Base-by-base conservation (phyloP, 805 yeast genomes). In the Sungouiozyma intestinalis region DNA sequence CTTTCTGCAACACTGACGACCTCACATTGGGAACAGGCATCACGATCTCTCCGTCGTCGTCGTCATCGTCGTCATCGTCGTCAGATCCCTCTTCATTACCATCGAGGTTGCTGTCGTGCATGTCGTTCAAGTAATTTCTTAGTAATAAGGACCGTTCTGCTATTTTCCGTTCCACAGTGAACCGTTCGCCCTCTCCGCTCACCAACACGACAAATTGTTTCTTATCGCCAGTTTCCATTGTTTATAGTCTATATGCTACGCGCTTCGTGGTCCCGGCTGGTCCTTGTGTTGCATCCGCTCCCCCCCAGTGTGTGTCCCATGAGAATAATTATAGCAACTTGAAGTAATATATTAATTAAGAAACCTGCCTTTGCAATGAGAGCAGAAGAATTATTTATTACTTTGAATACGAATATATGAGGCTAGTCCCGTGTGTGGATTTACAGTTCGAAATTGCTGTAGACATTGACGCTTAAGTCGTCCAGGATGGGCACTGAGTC, bases 21-120 rank as follows among this genome's bases (percentile, higher is more conserved):
- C 90, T 72, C 32, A 87, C 96, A 56, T 85, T 87, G 33, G 95
- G 95, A 11, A 87, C 77, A 32, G 97, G 97, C 54, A 90, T 82
- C 46, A 78, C 84, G 49, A 79, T 77, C 34, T 79, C 82, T 42
- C 77, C 84, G 35, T 74, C 81, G 46, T 78, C 85, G 11, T 72
- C 76, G 36, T 72, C 77, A 4, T 66, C 70, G n/a, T 65, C 71
- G 6, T 62, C 70, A 3, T 60, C 68, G 13, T 59, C 65, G 7
- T 45, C 52, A 16, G 45, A 54, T 9, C 44, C 81, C 45, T 74
- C 75, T 15, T 45, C 51, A 4, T 51, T 53, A 15, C 47, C 50
- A 9, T 50, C 80, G 46, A 74, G 74, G 34, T 76, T 79, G 27
- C 47, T 48, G 38, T 65, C 73, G 35, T 66, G 72, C 64, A 77